These are phyloP conservation scores for Casuarina cunninghamiana DNA, from an alignment of 306 rosid species.

Conservation along the genomic window DNA sequence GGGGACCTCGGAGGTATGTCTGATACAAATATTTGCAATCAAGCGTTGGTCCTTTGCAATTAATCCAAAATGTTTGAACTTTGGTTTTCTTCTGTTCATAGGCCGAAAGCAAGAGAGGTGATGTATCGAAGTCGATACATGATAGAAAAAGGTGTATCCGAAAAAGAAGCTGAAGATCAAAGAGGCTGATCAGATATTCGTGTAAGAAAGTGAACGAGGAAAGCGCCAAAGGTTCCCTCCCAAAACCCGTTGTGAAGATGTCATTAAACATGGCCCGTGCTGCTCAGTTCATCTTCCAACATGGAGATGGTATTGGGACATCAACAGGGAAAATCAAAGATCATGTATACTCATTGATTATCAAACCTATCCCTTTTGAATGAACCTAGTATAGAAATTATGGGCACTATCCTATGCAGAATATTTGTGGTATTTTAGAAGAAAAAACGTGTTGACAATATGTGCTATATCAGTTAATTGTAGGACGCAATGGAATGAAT, in stretches of 20 bases:
- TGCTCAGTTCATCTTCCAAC: constrained; percentile 28
- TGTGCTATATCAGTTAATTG: too few relatives aligned
- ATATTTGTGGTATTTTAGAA: too few relatives aligned
- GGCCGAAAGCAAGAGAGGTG: constrained; percentile 38
- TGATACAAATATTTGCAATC: background rate
- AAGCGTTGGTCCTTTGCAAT: too few relatives aligned
- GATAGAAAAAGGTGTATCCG: constrained; percentile 22
- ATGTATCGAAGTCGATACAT: constrained; percentile 35
- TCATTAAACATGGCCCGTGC: constrained; percentile 32
- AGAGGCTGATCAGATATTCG: constrained; percentile 10
- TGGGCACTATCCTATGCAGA: too few relatives aligned
- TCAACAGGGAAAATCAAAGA: constrained; percentile 24
- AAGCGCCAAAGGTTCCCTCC: background rate
- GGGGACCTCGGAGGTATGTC: constrained; percentile 32
- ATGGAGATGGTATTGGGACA: constrained; percentile 36
- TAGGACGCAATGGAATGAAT: too few relatives aligned
- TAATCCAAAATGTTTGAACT: background rate
- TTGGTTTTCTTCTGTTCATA: background rate
- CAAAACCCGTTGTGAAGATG: constrained; percentile 20
- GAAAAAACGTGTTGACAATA: too few relatives aligned
- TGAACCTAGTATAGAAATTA: too few relatives aligned
- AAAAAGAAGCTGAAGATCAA: constrained; percentile 24
- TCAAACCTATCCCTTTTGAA: constrained; percentile 24
- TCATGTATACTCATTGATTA: constrained; percentile 23
- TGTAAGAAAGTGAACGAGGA: constrained; percentile 31